Conservation (phyloP, 768 basidiomycete genomes). For the Amanita muscaria region DNA sequence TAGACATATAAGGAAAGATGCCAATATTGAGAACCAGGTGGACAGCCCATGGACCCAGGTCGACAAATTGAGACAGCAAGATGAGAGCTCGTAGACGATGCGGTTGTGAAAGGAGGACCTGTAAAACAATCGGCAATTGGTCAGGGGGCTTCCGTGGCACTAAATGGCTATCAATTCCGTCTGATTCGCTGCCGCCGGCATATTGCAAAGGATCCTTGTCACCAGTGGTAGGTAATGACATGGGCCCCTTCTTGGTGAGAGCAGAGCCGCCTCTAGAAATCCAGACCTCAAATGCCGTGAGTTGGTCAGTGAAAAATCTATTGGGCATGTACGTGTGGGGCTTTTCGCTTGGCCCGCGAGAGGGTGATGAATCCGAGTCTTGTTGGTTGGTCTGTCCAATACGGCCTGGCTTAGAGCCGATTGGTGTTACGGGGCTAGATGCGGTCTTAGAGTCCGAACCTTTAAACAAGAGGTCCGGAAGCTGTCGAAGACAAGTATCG, state of each 20-base stretch:
- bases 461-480: slow-evolving; percentile 70
- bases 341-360: slow-evolving; percentile 26
- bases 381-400: slow-evolving; percentile 25
- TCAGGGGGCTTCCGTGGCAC: slow-evolving; percentile 91
- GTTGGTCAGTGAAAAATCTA: slow-evolving; percentile 90
- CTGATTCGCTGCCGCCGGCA: slow-evolving; percentile 9
- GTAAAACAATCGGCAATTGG: slow-evolving; percentile 94
- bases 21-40: slow-evolving; percentile 93
- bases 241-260: slow-evolving; percentile 64
- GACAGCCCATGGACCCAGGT: slow-evolving; percentile 98
- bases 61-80: slow-evolving; percentile 93
- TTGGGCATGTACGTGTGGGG: slow-evolving; percentile 76
- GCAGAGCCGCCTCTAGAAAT: slow-evolving; percentile 89
- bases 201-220: slow-evolving; percentile 17
- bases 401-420: slow-evolving; percentile 31
- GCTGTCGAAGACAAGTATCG: slow-evolving; percentile 85
- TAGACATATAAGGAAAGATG: slow-evolving; percentile 97
- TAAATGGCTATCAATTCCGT: slow-evolving; percentile 35
- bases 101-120: slow-evolving; percentile 92
- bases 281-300: slow-evolving; percentile 98
- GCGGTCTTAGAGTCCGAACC: slow-evolving; percentile 17
- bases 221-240: slow-evolving; percentile 53
- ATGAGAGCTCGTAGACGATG: slow-evolving; percentile 94
- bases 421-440: slow-evolving; percentile 15
- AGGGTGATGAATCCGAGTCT: slow-evolving; percentile 17